phyloP scores from a whole-genome alignment of 140 eudicot genomes.

The Bidens hawaiensis region DNA sequence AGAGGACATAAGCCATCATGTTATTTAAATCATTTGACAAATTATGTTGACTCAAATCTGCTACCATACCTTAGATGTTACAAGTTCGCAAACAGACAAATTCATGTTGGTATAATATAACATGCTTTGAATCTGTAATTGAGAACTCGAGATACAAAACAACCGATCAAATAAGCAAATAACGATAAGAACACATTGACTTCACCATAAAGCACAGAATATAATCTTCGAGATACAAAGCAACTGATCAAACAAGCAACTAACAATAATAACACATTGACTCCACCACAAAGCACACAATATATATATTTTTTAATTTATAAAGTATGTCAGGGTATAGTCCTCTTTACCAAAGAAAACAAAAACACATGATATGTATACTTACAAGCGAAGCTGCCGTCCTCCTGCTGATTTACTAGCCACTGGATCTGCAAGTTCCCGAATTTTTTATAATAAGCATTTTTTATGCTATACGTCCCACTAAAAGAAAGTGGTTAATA shows the following conservation, averaged over 20 bases:
- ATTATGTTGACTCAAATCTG: conserved; percentile 10
- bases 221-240: background rate
- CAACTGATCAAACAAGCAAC: background rate
- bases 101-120: conserved; percentile 10
- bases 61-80: background rate
- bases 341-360: background rate
- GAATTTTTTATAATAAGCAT: background rate
- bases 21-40: background rate
- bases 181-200: background rate
- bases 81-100: background rate
- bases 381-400: conserved; percentile 97
- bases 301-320: too few species aligned
- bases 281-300: background rate
- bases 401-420: conserved; percentile 78
- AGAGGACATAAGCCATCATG: background rate
- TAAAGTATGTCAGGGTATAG: background rate
- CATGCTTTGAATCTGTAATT: background rate
- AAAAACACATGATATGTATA: conserved; percentile 10
- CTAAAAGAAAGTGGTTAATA: background rate
- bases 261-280: too few species aligned
- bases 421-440: conserved; percentile 62
- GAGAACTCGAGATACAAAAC: background rate
- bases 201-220: background rate
- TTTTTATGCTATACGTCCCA: background rate
- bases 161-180: background rate